Conservation (phyloP, 352 stramenopile species). For the Elongisporangium senticosum region DNA sequence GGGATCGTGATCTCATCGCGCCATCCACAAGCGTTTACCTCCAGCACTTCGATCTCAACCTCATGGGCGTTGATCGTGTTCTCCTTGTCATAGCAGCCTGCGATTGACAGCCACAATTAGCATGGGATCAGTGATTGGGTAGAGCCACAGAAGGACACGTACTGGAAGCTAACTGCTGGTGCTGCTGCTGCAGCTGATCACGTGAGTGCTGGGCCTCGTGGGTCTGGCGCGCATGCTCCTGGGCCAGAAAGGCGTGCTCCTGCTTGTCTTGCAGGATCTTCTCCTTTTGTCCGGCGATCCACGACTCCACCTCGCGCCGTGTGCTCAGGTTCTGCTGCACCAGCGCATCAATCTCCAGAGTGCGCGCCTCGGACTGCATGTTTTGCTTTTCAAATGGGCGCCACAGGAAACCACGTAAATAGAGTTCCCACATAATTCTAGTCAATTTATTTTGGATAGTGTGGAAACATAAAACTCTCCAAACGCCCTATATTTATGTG, state of each 20-base stretch:
- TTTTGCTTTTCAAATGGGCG: neutral
- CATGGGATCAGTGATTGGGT: neutral
- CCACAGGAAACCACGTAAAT: neutral
- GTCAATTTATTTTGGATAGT: no score
- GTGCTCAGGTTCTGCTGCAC: slow-evolving; percentile 38
- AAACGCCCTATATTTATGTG: neutral
- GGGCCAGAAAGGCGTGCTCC: slow-evolving; percentile 31
- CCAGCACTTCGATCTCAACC: slow-evolving; percentile 66
- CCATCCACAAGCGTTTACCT: slow-evolving; percentile 15
- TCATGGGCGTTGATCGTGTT: slow-evolving; percentile 43
- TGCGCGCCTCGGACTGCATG: neutral
- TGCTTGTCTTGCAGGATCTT: slow-evolving; percentile 35
- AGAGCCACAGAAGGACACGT: slow-evolving; percentile 1
- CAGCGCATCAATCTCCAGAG: slow-evolving; percentile 35
- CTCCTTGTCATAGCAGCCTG: slow-evolving; percentile 34
- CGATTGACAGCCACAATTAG: neutral
- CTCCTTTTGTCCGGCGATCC: slow-evolving; percentile 38
- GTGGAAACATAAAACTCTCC: no score
- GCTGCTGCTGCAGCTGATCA: slow-evolving; percentile 37
- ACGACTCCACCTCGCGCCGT: slow-evolving; percentile 35
- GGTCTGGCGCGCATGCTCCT: slow-evolving; percentile 29
- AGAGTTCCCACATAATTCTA: neutral
- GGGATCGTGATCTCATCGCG: neutral
- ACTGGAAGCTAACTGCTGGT: slow-evolving; percentile 32
- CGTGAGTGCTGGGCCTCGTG: slow-evolving; percentile 35